Percentiles rank a stretch among this genome's conserved stretches.
These are phyloP conservation scores for Coemansia sp. DNA, from an alignment of 192 early-diverging fungal species.

Conservation along the genomic window DNA sequence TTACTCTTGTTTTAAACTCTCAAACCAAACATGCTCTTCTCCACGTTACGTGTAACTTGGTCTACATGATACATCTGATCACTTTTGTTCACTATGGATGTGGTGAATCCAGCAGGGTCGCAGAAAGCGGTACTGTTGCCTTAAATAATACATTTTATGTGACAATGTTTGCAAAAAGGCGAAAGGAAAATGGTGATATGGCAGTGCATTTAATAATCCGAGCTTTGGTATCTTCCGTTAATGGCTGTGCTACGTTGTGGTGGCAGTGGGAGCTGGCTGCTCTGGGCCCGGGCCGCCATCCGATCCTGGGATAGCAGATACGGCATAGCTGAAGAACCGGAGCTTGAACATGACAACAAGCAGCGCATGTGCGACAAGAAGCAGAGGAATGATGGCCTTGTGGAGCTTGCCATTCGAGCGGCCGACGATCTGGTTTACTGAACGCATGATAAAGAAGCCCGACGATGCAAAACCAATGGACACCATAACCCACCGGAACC, in stretches of 20 bases:
- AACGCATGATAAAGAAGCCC: constrained; percentile 59
- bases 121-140: background rate
- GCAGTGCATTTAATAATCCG: background rate
- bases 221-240: constrained; percentile 1
- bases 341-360: constrained; percentile 81
- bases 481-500: constrained; percentile 82
- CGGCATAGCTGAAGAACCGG: constrained; percentile 76
- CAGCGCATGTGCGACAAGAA: constrained; percentile 65
- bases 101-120: background rate
- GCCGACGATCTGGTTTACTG: constrained; percentile 59
- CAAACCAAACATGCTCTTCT: background rate
- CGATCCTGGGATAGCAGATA: constrained; percentile 18
- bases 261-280: constrained; percentile 1
- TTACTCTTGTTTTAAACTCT: constrained; percentile 7
- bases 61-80: background rate
- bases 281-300: background rate
- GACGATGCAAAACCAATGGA: constrained; percentile 72
- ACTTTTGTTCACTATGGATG: background rate
- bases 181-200: background rate
- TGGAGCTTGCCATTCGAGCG: constrained; percentile 70
- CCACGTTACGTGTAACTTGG: background rate
- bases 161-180: background rate
- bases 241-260: background rate
- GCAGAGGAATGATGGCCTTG: constrained; percentile 67
- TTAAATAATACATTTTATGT: background rate